These are phyloP conservation scores for Carex cristatella DNA, from an alignment of 176 grass and related monocot species.

Conservation along the genomic window DNA sequence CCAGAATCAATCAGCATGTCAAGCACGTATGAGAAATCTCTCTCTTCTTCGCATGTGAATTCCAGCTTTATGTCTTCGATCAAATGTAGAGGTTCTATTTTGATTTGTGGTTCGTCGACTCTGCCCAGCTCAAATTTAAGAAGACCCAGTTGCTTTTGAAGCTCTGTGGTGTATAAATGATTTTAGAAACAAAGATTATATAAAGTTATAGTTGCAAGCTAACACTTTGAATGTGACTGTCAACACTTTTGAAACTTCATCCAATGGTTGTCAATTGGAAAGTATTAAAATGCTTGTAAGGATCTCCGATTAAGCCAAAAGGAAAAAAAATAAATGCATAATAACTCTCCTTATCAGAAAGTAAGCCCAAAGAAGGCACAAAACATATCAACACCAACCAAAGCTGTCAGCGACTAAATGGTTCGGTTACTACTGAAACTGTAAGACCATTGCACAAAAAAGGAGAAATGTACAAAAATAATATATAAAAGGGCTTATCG, in stretches of 20 bases:
- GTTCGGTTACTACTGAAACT: not conserved
- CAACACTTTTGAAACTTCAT: not conserved
- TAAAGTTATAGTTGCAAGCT: not conserved
- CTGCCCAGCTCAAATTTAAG: conserved; percentile 22
- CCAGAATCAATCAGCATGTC: conserved; percentile 72
- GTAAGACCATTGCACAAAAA: not conserved
- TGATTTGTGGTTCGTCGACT: not conserved
- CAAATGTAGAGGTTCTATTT: conserved; percentile 27
- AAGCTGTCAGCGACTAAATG: not conserved
- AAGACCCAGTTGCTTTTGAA: conserved; percentile 20
- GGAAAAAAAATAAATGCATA: not conserved
- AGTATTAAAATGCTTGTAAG: not conserved
- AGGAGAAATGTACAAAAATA: not conserved
- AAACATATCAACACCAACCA: not conserved
- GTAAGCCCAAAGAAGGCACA: not conserved
- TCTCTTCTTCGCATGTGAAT: conserved; percentile 76
- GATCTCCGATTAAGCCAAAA: not conserved
- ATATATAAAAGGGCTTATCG: not conserved
- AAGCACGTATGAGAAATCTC: conserved; percentile 74
- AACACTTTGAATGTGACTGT: not conserved
- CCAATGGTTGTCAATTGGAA: not conserved
- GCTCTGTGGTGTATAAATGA: conserved; percentile 33
- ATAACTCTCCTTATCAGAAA: not conserved
- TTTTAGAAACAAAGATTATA: conserved; percentile 17
- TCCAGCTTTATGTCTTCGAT: conserved; percentile 47